Percentiles rank a stretch among this genome's conserved stretches.
phyloP scores from a whole-genome alignment of 108 stramenopile species.

The Licmophora abbreviata region DNA sequence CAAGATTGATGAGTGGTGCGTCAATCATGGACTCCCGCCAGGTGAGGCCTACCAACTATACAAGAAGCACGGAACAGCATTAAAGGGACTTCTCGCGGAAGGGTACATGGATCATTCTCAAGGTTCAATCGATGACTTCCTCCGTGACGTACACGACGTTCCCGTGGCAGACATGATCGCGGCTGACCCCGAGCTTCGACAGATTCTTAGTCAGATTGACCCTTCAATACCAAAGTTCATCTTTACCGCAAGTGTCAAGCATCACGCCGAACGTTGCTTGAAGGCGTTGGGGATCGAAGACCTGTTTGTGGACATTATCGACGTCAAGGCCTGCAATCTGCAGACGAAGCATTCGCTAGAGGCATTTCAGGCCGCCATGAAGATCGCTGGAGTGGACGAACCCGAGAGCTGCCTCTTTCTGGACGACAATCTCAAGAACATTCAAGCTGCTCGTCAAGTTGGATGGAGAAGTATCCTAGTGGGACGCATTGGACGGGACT shows the following conservation, averaged over 20 bases:
- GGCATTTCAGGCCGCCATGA: constrained; percentile 54
- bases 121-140: constrained; percentile 36
- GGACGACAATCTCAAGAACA: constrained; percentile 50
- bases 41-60: constrained; percentile 59
- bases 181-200: constrained; percentile 30
- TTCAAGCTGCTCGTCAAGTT: constrained; percentile 33
- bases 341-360: constrained; percentile 49
- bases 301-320: constrained; percentile 42
- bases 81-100: constrained; percentile 50
- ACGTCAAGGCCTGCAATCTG: constrained; percentile 41
- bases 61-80: constrained; percentile 53
- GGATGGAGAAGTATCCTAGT: constrained; percentile 56
- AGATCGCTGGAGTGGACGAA: constrained; percentile 33
- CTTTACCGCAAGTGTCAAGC: constrained; percentile 51
- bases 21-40: constrained; percentile 15
- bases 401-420: constrained; percentile 47
- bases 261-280: constrained; percentile 54
- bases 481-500: constrained; percentile 42
- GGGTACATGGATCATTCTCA: constrained; percentile 36
- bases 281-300: constrained; percentile 48
- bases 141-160: constrained; percentile 50
- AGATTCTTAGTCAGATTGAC: constrained; percentile 37
- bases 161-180: constrained; percentile 23
- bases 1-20: constrained; percentile 62
- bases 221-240: constrained; percentile 55